Conservation (phyloP, 768 basidiomycete genomes). For the Tylopilus rubrobrunneus region DNA sequence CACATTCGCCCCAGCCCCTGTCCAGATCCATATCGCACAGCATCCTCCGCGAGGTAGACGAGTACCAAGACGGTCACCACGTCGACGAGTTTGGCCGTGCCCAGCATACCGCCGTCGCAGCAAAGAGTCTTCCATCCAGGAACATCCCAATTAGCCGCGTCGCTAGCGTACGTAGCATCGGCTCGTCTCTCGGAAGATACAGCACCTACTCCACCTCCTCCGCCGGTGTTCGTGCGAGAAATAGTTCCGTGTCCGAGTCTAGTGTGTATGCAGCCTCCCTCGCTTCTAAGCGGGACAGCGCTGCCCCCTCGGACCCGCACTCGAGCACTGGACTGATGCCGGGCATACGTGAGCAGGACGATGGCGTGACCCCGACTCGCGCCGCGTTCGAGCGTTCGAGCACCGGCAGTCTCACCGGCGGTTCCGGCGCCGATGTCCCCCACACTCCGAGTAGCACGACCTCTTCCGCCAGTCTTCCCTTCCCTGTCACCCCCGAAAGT, state of each 20-base stretch:
- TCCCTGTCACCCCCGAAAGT: constrained; percentile 28
- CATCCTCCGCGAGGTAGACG: constrained; percentile 30
- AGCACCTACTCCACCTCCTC: constrained; percentile 24
- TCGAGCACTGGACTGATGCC: constrained; percentile 19
- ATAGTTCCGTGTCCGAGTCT: constrained; percentile 19
- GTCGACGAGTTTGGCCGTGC: constrained; percentile 26
- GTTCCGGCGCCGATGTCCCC: constrained; percentile 15
- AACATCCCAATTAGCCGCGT: constrained; percentile 21
- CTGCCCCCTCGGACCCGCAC: background rate
- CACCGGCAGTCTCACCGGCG: constrained; percentile 20
- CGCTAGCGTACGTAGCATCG: constrained; percentile 17
- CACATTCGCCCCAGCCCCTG: constrained; percentile 14
- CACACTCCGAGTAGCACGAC: constrained; percentile 30
- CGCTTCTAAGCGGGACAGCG: constrained; percentile 12
- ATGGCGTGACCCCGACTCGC: constrained; percentile 29
- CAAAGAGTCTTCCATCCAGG: constrained; percentile 22
- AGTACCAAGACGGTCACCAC: constrained; percentile 6
- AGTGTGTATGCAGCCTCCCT: constrained; percentile 14
- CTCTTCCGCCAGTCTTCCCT: constrained; percentile 28
- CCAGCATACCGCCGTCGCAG: constrained; percentile 8
- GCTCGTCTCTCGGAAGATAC: constrained; percentile 23
- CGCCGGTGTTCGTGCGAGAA: constrained; percentile 6
- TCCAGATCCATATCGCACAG: constrained; percentile 28
- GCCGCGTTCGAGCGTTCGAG: constrained; percentile 27
- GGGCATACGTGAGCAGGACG: constrained; percentile 28